Conservation (phyloP, 257 asterid genomes). For the Prunella vulgaris region DNA sequence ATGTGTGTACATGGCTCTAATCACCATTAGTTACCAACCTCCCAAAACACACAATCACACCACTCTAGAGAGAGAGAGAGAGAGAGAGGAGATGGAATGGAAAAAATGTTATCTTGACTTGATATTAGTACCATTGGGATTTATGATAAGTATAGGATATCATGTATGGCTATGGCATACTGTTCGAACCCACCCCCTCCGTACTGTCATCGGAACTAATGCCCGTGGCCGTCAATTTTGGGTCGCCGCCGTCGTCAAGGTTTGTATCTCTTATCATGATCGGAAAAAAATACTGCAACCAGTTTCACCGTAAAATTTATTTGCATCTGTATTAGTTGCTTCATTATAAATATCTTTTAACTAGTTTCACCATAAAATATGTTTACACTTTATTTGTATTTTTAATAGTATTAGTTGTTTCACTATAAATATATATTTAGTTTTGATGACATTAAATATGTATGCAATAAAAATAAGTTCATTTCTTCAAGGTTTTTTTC, state of each 20-base stretch:
- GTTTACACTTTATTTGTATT: no score
- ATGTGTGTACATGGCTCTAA: background rate
- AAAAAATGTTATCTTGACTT: conserved; percentile 60
- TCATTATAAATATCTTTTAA: no score
- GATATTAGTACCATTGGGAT: conserved; percentile 64
- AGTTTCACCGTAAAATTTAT: no score
- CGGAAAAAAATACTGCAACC: no score
- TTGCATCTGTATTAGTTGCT: no score
- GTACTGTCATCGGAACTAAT: conserved; percentile 71
- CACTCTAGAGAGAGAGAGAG: background rate
- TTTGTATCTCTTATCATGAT: conserved; percentile 13
- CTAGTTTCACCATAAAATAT: no score
- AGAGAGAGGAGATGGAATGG: conserved; percentile 62
- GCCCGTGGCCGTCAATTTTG: conserved; percentile 70
- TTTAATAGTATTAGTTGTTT: no score
- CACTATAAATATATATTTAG: no score
- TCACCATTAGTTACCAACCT: background rate
- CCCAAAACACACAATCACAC: background rate
- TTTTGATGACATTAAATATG: no score
- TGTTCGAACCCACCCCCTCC: conserved; percentile 59
- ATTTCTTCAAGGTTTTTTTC: no score
- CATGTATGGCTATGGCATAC: conserved; percentile 69
- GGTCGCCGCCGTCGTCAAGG: conserved; percentile 88
- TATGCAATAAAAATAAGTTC: no score
- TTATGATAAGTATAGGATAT: conserved; percentile 47